Percentiles rank a stretch among this genome's conserved stretches.
phyloP scores from a whole-genome alignment of 2,329 filamentous ascomycete species.

The Lizonia empirigonia region DNA sequence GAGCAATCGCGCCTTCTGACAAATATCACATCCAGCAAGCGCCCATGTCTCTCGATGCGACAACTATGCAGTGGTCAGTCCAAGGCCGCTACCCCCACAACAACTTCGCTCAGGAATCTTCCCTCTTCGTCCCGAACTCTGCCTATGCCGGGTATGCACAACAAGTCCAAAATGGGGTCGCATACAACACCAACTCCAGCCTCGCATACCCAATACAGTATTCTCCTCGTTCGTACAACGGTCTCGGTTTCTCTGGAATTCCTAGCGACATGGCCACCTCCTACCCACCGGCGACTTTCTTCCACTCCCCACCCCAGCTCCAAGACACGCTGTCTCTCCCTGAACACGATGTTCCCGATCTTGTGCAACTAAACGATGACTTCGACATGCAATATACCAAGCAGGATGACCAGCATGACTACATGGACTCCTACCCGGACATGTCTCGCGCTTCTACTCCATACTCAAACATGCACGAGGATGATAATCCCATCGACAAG shows the following conservation, averaged over 20 bases:
- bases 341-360: constrained; percentile 24
- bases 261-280: constrained; percentile 24
- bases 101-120: constrained; percentile 18
- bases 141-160: constrained; percentile 22
- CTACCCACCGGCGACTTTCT: constrained; percentile 42
- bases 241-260: constrained; percentile 20
- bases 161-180: constrained; percentile 23
- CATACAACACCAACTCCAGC: constrained; percentile 32
- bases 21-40: constrained; percentile 6
- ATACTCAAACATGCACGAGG: constrained; percentile 14
- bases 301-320: constrained; percentile 35
- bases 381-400: constrained; percentile 31
- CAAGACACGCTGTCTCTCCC: constrained; percentile 30
- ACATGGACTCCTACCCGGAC: constrained; percentile 31
- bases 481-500: constrained; percentile 40
- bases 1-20: constrained; percentile 17
- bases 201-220: constrained; percentile 26
- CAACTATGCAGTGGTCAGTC: constrained; percentile 30
- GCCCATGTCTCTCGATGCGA: constrained; percentile 22
- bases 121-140: constrained; percentile 15
- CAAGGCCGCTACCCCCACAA: constrained; percentile 19
- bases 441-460: constrained; percentile 32
- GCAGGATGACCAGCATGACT: constrained; percentile 23
- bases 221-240: constrained; percentile 32
- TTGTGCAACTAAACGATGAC: constrained; percentile 34